Base-by-base conservation (phyloP, 495 filamentous ascomycete genomes). In the Annulohypoxylon stygium region DNA sequence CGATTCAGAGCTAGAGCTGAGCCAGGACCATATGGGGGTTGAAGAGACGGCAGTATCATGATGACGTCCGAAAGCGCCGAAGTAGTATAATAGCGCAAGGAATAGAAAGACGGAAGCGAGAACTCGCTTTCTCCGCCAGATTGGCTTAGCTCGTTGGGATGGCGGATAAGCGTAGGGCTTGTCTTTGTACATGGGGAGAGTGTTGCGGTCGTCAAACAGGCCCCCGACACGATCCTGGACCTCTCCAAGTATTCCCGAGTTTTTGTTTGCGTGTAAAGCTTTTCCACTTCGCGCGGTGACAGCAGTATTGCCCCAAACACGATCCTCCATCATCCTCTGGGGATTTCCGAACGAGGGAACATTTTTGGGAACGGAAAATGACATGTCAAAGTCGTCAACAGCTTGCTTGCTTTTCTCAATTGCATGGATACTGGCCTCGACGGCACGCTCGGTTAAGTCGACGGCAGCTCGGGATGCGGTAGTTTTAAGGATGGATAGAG, bases 121-220 rank as follows among this genome's bases (percentile, higher is more conserved):
- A 14, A 61, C 5, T 63, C 91, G 81, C 79, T 89, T 90, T 75
- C 82, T 81, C 77, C 83, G 78, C 81, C 83, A 85, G 54, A 82
- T 81, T 73, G 77, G 86, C 67, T 76, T 79, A 30, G 79, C 79
- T 69, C 85, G 81, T 59, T 85, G 76, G 18, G 88, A 87, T 53
- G 86, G 81, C 26, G 87, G 83, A 71, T 92, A 92, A 54, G 86
- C 85, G 78, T 93, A 97, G 25, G 96, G 96, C 77, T 99, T 99
- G 81, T 99, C 96, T 85, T 99, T 99, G 82, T 99, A 99, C 90
- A 98, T 92, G 43, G 96, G 96, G 25, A 99, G 83, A 36, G 90
- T 86, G 59, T 86, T 88, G 50, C 87, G 83, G 36, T 86, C 82
- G 74, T 80, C 84, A 81, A 85, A 86, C 73, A 83, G 81, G 61